phyloP scores from a whole-genome alignment of 106 monocot species.

The Dactylorhiza incarnata region DNA sequence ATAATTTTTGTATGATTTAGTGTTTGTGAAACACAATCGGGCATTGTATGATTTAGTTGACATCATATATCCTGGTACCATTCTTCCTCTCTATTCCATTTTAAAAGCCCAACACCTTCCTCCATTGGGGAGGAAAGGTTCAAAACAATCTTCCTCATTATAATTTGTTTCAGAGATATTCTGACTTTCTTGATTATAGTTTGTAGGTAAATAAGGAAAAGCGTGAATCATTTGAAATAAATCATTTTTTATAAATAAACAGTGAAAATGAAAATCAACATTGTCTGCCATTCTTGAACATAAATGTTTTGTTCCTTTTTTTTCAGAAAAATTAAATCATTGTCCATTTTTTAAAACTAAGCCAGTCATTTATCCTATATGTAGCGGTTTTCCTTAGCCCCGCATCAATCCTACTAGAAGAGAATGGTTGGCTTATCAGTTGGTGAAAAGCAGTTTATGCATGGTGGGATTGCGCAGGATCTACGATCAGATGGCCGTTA shows the following conservation, averaged over 20 bases:
- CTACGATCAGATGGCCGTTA: conserved; percentile 63
- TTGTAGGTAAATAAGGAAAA: background rate
- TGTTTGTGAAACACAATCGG: too few relatives aligned
- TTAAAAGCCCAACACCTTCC: too few relatives aligned
- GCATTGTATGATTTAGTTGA: too few relatives aligned
- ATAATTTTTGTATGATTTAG: too few relatives aligned
- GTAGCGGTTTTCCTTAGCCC: background rate
- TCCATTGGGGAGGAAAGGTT: too few relatives aligned
- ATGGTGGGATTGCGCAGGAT: conserved; percentile 69
- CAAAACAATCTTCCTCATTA: too few relatives aligned
- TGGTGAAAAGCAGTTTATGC: conserved; percentile 74
- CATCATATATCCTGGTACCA: too few relatives aligned
- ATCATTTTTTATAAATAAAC: too few relatives aligned
- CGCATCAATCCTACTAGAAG: background rate
- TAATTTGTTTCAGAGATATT: too few relatives aligned
- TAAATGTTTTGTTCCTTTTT: background rate
- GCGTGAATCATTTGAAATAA: too few relatives aligned
- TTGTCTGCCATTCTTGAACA: background rate
- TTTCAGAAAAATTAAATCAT: background rate
- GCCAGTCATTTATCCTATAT: background rate
- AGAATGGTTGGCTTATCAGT: conserved; percentile 64
- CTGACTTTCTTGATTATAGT: background rate
- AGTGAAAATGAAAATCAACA: background rate
- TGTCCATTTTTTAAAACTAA: background rate
- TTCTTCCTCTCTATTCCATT: too few relatives aligned